These are phyloP conservation scores for Brasilioporus rufonigricans DNA, from an alignment of 768 basidiomycete genomes.

Conservation along the genomic window DNA sequence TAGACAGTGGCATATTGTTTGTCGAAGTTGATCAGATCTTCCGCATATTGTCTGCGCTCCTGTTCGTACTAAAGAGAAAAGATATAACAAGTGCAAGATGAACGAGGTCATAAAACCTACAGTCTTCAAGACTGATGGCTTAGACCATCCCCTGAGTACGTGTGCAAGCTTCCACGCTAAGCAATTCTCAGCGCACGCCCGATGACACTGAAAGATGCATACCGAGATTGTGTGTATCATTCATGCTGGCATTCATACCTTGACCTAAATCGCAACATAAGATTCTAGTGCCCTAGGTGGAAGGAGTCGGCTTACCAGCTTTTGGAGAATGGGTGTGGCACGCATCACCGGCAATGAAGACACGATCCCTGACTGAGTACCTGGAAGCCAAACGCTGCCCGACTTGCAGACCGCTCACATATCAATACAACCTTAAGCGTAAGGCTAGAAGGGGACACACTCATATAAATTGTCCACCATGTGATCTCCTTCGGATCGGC, in stretches of 20 bases:
- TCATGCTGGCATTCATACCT: constrained; percentile 78
- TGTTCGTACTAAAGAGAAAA: background rate
- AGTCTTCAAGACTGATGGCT: background rate
- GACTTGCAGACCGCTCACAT: constrained; percentile 38
- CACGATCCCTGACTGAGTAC: constrained; percentile 56
- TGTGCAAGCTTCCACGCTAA: background rate
- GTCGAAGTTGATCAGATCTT: background rate
- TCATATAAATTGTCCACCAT: constrained; percentile 75
- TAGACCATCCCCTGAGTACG: background rate
- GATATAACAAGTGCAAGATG: no score
- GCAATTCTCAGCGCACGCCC: background rate
- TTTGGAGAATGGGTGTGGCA: constrained; percentile 70
- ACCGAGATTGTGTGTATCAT: constrained; percentile 65
- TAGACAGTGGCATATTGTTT: background rate
- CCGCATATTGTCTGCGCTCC: background rate
- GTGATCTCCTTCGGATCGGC: constrained; percentile 46
- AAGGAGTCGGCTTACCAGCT: constrained; percentile 40
- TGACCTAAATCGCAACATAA: constrained; percentile 43
- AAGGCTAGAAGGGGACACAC: constrained; percentile 35
- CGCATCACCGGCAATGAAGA: constrained; percentile 78
- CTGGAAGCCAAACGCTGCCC: constrained; percentile 71
- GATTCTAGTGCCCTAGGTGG: background rate
- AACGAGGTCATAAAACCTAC: background rate
- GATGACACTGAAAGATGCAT: background rate
- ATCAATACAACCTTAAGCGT: background rate